phyloP scores from a whole-genome alignment of 176 grass and related monocot species.

The Oryza meyeriana region DNA sequence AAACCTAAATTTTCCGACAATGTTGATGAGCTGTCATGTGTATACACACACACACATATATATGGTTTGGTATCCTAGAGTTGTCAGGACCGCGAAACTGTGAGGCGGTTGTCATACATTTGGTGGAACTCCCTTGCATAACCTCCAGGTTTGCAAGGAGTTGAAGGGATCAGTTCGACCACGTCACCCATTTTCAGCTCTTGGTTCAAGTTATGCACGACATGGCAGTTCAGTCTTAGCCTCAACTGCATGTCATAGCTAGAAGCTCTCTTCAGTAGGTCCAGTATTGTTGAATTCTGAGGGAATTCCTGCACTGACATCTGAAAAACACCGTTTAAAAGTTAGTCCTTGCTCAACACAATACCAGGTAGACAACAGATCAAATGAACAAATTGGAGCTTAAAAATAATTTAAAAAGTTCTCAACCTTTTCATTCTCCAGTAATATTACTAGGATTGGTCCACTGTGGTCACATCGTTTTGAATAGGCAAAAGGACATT shows the following conservation, averaged over 20 bases:
- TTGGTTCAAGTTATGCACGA: slow-evolving; percentile 36
- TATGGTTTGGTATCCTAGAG: neutral
- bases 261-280: slow-evolving; percentile 47
- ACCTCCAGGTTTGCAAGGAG: slow-evolving; percentile 37
- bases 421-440: slow-evolving; percentile 59
- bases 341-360: slow-evolving; percentile 10
- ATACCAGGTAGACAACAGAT: neutral
- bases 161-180: slow-evolving; percentile 47
- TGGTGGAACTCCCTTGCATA: slow-evolving; percentile 41
- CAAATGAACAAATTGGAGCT: neutral
- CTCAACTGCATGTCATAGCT: slow-evolving; percentile 25
- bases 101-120: slow-evolving; percentile 36
- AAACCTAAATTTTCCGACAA: slow-evolving; percentile 16
- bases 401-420: neutral
- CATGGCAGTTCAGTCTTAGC: slow-evolving; percentile 43
- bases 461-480: slow-evolving; percentile 41
- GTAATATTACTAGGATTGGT: slow-evolving; percentile 49
- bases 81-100: slow-evolving; percentile 23
- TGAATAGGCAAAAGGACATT: slow-evolving; percentile 34
- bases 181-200: slow-evolving; percentile 62
- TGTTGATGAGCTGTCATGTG: neutral
- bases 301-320: slow-evolving; percentile 67
- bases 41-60: slow-evolving; percentile 30
- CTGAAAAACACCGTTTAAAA: slow-evolving; percentile 35
- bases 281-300: slow-evolving; percentile 35